phyloP scores from a whole-genome alignment of 1,284 basidiomycete species.

The Thecaphora thlaspeos region DNA sequence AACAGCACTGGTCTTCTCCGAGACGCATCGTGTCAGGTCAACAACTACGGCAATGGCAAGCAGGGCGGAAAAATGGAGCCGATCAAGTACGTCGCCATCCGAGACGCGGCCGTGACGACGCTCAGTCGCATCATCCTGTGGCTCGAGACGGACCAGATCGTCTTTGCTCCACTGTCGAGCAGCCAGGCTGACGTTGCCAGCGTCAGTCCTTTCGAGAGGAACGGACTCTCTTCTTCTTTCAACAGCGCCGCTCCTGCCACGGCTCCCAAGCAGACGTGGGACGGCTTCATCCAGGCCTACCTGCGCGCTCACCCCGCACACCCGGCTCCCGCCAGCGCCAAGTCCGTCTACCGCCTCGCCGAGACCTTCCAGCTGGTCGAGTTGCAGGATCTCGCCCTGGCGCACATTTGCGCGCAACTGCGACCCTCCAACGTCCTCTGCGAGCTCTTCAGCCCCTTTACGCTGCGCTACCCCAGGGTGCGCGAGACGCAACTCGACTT shows the following conservation, averaged over 20 bases:
- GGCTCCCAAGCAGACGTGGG: neutral
- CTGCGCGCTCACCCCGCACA: conserved; percentile 1
- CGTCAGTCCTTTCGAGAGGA: too few relatives aligned
- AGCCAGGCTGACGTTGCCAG: neutral
- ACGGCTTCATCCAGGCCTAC: conserved; percentile 1
- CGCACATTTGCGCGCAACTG: conserved; percentile 5
- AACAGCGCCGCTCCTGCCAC: too few relatives aligned
- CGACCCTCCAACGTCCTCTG: conserved; percentile 9
- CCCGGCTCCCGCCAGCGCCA: conserved; percentile 10
- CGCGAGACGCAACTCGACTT: conserved; percentile 6
- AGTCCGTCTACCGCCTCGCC: conserved; percentile 21
- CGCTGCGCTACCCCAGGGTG: conserved; percentile 4
- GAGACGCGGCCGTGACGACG: conserved; percentile 8
- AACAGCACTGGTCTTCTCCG: too few relatives aligned
- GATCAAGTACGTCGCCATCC: conserved; percentile 1
- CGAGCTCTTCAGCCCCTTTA: conserved; percentile 16
- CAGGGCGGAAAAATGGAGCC: too few relatives aligned
- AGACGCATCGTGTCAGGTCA: too few relatives aligned
- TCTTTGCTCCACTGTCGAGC: conserved; percentile 2
- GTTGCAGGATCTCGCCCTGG: conserved; percentile 8
- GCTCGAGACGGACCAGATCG: conserved; percentile 18
- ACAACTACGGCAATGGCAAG: too few relatives aligned
- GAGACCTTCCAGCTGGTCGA: conserved; percentile 4
- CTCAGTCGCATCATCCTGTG: conserved; percentile 9
- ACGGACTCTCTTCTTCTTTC: too few relatives aligned